Percentiles rank a stretch among this genome's conserved stretches.
Conservation (phyloP, 2,329 filamentous ascomycete genomes). For the Blumeria hordei region DNA sequence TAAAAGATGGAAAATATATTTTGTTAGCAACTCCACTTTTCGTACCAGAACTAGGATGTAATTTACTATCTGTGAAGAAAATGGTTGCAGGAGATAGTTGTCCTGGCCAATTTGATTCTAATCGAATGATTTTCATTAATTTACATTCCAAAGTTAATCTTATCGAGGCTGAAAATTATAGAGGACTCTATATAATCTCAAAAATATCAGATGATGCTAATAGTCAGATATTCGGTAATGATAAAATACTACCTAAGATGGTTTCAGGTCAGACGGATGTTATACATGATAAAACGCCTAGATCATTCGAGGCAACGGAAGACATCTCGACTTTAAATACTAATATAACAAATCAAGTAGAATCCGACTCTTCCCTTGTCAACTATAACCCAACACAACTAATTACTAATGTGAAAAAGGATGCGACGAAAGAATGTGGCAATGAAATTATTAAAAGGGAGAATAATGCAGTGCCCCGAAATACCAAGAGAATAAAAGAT, state of each 20-base stretch:
- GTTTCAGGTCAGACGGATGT: not conserved
- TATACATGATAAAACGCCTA: not conserved
- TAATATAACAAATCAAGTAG: not conserved
- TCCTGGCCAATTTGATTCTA: not conserved
- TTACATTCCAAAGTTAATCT: not conserved
- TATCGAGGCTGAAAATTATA: not conserved
- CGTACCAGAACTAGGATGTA: not conserved
- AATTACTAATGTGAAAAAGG: not conserved
- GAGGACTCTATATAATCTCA: constrained; percentile 1
- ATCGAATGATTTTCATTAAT: not conserved
- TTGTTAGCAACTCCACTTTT: not conserved
- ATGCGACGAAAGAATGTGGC: not conserved
- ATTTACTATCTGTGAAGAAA: constrained; percentile 1
- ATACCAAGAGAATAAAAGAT: not conserved
- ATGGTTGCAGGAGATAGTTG: not conserved
- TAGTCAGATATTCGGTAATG: not conserved
- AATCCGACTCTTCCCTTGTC: not conserved
- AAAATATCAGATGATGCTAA: not conserved
- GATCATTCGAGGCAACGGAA: not conserved
- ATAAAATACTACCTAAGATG: not conserved
- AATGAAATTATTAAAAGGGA: not conserved
- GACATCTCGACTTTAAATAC: not conserved
- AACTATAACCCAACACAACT: not conserved
- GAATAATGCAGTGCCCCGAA: not conserved
- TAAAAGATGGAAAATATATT: not conserved